Evolutionary conservation across 2,329 filamentous ascomycete species (phyloP).

Genomic region (Monosporascus sp.): DNA sequence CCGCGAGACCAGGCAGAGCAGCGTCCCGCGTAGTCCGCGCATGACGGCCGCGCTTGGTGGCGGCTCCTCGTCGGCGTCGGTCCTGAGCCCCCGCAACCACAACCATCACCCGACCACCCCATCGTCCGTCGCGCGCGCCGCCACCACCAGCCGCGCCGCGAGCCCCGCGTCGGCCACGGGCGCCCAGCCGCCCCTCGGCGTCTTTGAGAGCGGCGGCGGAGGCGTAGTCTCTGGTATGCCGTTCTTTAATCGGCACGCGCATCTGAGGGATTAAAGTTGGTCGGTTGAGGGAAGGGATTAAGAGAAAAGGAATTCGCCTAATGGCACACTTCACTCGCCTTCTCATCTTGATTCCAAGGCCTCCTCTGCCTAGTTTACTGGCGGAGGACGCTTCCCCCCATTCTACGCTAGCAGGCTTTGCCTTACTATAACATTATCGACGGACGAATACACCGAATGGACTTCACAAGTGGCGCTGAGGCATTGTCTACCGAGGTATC

Average conservation of each 20-base stretch:
- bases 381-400: too few species aligned
- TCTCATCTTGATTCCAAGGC: too few species aligned
- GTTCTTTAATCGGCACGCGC: slow-evolving; percentile 5
- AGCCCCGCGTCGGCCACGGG: slow-evolving; percentile 36
- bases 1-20: slow-evolving; percentile 50
- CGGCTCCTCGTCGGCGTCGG: slow-evolving; percentile 16
- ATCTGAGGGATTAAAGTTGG: slow-evolving; percentile 6
- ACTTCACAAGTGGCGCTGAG: too few species aligned
- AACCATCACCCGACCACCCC: slow-evolving; percentile 11
- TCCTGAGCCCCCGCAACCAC: slow-evolving; percentile 44
- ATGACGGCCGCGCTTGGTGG: slow-evolving; percentile 21
- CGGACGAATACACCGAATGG: too few species aligned
- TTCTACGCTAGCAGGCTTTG: too few species aligned
- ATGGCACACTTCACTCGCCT: too few species aligned
- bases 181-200: slow-evolving; percentile 16
- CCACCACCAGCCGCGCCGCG: slow-evolving; percentile 42
- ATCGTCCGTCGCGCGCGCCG: slow-evolving; percentile 17
- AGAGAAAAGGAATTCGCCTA: too few species aligned
- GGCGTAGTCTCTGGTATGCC: slow-evolving; percentile 20
- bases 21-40: slow-evolving; percentile 53
- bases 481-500: too few species aligned
- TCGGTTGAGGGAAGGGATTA: too few species aligned
- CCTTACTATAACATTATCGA: too few species aligned
- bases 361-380: too few species aligned
- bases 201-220: slow-evolving; percentile 9